phyloP scores from a whole-genome alignment of 2,329 filamentous ascomycete genomes.

The Monosporascus ibericus region DNA sequence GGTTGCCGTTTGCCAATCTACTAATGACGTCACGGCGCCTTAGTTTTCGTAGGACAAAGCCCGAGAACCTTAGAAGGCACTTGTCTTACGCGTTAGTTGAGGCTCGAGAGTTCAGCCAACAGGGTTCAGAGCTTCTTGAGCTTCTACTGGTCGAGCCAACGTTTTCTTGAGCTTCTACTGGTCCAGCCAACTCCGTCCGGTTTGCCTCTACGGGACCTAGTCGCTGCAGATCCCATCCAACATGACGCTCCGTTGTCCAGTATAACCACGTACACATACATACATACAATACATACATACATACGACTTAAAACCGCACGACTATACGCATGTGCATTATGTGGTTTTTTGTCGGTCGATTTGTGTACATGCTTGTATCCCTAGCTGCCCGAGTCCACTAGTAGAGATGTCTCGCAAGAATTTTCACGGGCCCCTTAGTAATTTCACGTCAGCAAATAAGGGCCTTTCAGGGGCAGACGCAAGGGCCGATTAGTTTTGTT shows the following conservation, averaged over 20 bases:
- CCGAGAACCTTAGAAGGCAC: not conserved
- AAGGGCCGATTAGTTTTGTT: no score
- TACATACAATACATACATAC: not conserved
- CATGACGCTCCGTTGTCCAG: not conserved
- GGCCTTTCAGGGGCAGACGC: no score
- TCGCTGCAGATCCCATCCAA: no score
- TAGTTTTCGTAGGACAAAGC: no score
- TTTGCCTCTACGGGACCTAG: not conserved
- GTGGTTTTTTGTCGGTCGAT: no score
- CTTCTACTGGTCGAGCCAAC: slow-evolving; percentile 2
- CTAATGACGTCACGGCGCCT: not conserved
- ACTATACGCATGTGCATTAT: no score
- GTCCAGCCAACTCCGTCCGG: not conserved
- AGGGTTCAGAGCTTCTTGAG: slow-evolving; percentile 6
- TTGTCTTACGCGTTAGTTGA: not conserved
- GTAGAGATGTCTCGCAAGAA: no score
- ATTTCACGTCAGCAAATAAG: no score
- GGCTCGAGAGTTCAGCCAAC: not conserved
- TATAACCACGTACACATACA: not conserved
- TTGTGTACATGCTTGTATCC: no score
- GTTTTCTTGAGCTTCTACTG: slow-evolving; percentile 1
- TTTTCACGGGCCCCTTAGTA: no score
- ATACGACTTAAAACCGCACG: not conserved
- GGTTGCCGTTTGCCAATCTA: not conserved
- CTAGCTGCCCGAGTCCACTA: no score